Percentiles rank a stretch among this genome's conserved stretches.
Conservation (phyloP, 2,329 filamentous ascomycete genomes). For the Neonectria hederae region DNA sequence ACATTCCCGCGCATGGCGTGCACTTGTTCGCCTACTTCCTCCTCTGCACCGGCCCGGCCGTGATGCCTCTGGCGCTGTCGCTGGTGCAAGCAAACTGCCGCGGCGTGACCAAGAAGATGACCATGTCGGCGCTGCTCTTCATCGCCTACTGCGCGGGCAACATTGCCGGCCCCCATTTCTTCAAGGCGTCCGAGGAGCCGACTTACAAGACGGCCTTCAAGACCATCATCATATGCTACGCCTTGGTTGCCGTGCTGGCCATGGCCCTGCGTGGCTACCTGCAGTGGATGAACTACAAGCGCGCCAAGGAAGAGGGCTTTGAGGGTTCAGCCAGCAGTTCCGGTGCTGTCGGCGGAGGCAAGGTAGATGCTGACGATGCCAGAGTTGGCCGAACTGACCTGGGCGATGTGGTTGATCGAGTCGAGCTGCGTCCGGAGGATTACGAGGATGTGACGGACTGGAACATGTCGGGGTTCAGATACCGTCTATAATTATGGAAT, state of each 20-base stretch:
- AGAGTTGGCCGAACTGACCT: background rate
- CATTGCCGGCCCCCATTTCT: constrained; percentile 65
- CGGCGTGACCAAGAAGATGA: constrained; percentile 69
- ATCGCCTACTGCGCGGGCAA: constrained; percentile 66
- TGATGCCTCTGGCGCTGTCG: constrained; percentile 64
- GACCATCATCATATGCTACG: constrained; percentile 66
- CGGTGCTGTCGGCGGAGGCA: constrained; percentile 47
- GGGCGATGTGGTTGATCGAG: constrained; percentile 1
- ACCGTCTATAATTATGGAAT: constrained; percentile 56
- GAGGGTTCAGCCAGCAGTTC: constrained; percentile 50
- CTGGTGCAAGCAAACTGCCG: constrained; percentile 65
- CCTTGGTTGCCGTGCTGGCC: constrained; percentile 56
- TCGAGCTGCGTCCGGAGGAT: constrained; percentile 43
- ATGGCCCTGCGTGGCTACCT: constrained; percentile 58
- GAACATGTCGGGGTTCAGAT: constrained; percentile 67
- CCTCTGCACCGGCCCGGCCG: constrained; percentile 61
- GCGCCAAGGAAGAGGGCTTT: constrained; percentile 55
- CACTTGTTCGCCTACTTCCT: constrained; percentile 68
- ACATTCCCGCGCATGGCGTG: constrained; percentile 50
- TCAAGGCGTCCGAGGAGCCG: constrained; percentile 59
- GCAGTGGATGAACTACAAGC: constrained; percentile 53
- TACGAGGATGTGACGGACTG: constrained; percentile 71
- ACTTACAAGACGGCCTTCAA: constrained; percentile 63
- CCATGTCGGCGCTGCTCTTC: constrained; percentile 65
- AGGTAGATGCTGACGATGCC: constrained; percentile 14